Evolutionary conservation across 176 grass and related monocot species (phyloP).

Genomic region (Aegilops bicornis): DNA sequence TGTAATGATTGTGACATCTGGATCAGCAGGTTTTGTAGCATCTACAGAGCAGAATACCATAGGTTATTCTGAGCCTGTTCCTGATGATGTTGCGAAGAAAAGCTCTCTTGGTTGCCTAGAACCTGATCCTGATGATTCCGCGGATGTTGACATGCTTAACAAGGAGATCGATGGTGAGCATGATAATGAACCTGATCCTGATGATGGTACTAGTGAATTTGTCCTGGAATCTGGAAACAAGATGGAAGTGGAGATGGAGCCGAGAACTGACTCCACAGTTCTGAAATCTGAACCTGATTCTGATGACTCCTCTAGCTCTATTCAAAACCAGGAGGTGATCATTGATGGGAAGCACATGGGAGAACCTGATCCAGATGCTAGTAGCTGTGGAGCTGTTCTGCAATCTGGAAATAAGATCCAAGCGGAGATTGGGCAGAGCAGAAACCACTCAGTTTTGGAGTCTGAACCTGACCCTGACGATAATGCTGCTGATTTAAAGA

Average conservation of each 20-base stretch:
- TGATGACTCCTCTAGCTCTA: constrained; percentile 48
- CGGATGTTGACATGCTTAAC: constrained; percentile 32
- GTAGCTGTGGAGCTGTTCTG: background rate
- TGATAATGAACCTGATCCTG: constrained; percentile 38
- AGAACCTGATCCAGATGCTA: constrained; percentile 54
- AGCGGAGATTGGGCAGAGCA: background rate
- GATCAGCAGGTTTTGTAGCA: constrained; percentile 10
- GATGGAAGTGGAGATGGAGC: constrained; percentile 33
- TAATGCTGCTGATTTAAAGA: constrained; percentile 36
- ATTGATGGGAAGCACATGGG: constrained; percentile 14
- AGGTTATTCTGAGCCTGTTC: constrained; percentile 38
- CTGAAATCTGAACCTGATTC: constrained; percentile 37
- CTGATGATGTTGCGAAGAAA: constrained; percentile 25
- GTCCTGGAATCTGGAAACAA: constrained; percentile 29
- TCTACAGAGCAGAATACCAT: constrained; percentile 9
- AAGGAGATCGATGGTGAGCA: background rate
- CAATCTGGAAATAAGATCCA: constrained; percentile 29
- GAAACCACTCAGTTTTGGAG: background rate
- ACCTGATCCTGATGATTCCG: constrained; percentile 51
- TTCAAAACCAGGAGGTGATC: constrained; percentile 23
- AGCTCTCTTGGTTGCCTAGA: constrained; percentile 23
- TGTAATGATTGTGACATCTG: background rate
- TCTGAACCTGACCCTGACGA: constrained; percentile 56
- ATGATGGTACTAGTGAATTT: constrained; percentile 29
- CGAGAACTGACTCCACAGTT: background rate